Evolutionary conservation across 202 grass and related monocot species (phyloP), one percentile per base, ranked within the genome.

Genomic region (Miscanthus sacchariflorus): DNA sequence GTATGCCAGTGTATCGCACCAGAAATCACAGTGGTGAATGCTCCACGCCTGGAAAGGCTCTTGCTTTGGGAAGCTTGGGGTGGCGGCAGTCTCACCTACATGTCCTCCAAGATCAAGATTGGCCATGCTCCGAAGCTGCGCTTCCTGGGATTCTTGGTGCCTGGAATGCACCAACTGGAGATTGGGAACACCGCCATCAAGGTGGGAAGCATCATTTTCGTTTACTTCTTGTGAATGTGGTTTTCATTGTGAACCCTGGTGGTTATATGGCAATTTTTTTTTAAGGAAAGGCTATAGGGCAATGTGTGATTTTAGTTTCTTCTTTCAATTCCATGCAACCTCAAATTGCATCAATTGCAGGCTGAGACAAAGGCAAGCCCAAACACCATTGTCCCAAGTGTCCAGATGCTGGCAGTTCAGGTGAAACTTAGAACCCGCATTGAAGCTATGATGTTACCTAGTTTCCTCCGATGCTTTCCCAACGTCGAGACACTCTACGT

Each of bases 401-500:
- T 88, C 13, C 74, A 88, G 74, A 85, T 61, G 72, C 59, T 91
- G 21, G 85, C n/a, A 84, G 21, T 91, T 68, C n/a, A 83, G 27
- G 49, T 88, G 18, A 82, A 72, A 48, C 87, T 88, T 75, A 70
- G 67, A 59, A 45, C 73, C 68, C 69, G 36, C 19, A 45, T 19
- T 45, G 72, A 63, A 68, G 42, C 24, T 5, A 70, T 58, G 65
- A 44, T 78, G 75, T 36, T 91, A 66, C 76, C 68, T 28, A 69
- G 73, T 35, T 86, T 91, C 46, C 78, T 91, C 72, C 82, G 70
- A 85, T 91, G 90, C 59, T 88, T 91, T 58, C 86, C 86, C 8
- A 88, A 46, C 13, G 25, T 88, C 8, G 81, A 88, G 58, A 85
- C 76, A 27, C 78, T 88, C 54, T 82, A 84, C 46, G 13, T 88